Evolutionary conservation across 2,329 filamentous ascomycete species (phyloP).

Genomic region (Xylaria digitata): DNA sequence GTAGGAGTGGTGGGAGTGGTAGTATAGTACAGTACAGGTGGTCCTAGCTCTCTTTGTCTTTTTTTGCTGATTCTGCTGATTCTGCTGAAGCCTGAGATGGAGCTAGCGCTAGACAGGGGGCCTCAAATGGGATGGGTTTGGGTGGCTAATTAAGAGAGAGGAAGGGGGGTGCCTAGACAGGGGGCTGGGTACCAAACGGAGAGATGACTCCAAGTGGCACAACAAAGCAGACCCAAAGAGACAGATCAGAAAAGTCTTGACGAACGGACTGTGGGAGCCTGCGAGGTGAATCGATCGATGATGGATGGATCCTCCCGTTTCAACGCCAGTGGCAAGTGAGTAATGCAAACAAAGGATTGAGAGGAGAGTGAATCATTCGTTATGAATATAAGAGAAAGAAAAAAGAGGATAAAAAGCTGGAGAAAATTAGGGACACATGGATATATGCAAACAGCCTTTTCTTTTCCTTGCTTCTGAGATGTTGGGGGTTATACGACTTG

Average conservation of each 20-base stretch:
- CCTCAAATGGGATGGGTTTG: slow-evolving; percentile 30
- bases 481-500: slow-evolving; percentile 20
- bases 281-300: slow-evolving; percentile 39
- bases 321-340: slow-evolving; percentile 47
- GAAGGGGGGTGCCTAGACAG: slow-evolving; percentile 38
- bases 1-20: slow-evolving; percentile 35
- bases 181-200: slow-evolving; percentile 41
- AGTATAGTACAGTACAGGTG: slow-evolving; percentile 35
- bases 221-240: slow-evolving; percentile 36
- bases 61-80: background rate
- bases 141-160: slow-evolving; percentile 38
- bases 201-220: slow-evolving; percentile 45
- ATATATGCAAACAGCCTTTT: slow-evolving; percentile 22
- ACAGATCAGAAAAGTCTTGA: slow-evolving; percentile 31
- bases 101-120: slow-evolving; percentile 32
- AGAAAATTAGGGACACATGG: slow-evolving; percentile 32
- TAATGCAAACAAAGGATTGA: slow-evolving; percentile 43
- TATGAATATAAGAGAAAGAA: slow-evolving; percentile 33
- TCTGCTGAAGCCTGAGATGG: slow-evolving; percentile 37
- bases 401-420: slow-evolving; percentile 37
- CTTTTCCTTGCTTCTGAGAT: slow-evolving; percentile 15
- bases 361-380: slow-evolving; percentile 42
- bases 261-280: slow-evolving; percentile 44
- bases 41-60: slow-evolving; percentile 36
- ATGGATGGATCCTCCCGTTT: slow-evolving; percentile 44